phyloP scores from a whole-genome alignment of 2,329 filamentous ascomycete species.

The Trichoderma oligosporum region DNA sequence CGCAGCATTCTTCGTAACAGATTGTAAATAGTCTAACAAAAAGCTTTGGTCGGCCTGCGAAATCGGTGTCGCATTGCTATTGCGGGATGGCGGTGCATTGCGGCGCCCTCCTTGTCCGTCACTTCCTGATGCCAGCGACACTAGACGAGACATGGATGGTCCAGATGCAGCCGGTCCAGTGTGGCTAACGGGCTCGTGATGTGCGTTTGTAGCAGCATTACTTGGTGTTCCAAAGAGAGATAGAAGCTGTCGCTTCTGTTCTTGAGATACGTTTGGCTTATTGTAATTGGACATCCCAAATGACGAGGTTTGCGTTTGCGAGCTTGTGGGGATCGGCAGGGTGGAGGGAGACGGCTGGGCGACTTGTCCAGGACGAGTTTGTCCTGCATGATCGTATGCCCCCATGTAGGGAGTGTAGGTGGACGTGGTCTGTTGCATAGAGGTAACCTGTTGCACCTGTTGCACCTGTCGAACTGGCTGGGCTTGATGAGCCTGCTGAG shows the following conservation, averaged over 20 bases:
- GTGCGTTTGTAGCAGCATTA: slow-evolving; percentile 13
- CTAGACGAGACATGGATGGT: slow-evolving; percentile 36
- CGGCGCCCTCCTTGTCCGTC: slow-evolving; percentile 29
- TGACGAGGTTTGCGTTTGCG: background rate
- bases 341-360: slow-evolving; percentile 23
- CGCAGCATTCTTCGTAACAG: slow-evolving; percentile 42
- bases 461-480: slow-evolving; percentile 23
- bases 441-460: background rate
- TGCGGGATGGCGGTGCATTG: slow-evolving; percentile 34
- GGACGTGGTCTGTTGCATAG: background rate
- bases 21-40: slow-evolving; percentile 69
- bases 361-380: slow-evolving; percentile 22
- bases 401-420: slow-evolving; percentile 25
- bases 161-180: slow-evolving; percentile 18
- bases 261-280: slow-evolving; percentile 28
- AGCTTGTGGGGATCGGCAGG: slow-evolving; percentile 15
- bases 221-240: slow-evolving; percentile 58
- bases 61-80: slow-evolving; percentile 52
- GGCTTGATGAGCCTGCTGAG: slow-evolving; percentile 28
- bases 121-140: slow-evolving; percentile 42
- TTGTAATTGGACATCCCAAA: background rate
- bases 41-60: slow-evolving; percentile 72
- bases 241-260: slow-evolving; percentile 43
- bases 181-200: background rate
- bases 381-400: slow-evolving; percentile 22